Evolutionary conservation across 495 filamentous ascomycete genomes (phyloP).

Genomic region (Chaetomium tenue): DNA sequence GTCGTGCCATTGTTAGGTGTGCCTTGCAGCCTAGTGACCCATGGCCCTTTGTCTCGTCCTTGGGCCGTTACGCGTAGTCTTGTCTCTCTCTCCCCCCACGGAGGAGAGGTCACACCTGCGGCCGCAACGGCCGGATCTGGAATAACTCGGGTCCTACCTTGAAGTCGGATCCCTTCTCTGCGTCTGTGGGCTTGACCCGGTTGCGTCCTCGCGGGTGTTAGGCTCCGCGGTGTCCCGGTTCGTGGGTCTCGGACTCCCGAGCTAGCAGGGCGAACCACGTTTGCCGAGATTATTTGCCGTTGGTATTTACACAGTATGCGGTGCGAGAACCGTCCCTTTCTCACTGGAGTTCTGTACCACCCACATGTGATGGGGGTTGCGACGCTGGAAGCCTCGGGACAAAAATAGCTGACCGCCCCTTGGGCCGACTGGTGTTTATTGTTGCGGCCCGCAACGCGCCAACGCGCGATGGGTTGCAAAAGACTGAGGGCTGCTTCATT

Average conservation of each 20-base stretch:
- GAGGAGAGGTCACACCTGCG: conserved; percentile 2
- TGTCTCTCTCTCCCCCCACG: background rate
- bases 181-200: background rate
- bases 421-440: background rate
- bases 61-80: background rate
- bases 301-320: background rate
- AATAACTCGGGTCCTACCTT: background rate
- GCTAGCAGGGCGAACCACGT: background rate
- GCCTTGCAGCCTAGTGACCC: background rate
- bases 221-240: conserved; percentile 11
- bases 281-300: conserved; percentile 10
- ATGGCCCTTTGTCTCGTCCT: background rate
- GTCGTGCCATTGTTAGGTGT: background rate
- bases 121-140: background rate
- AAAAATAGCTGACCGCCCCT: background rate
- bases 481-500: background rate
- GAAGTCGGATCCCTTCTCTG: background rate
- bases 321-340: background rate
- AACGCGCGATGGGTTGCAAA: background rate
- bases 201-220: background rate
- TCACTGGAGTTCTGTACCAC: background rate
- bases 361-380: background rate
- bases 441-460: background rate
- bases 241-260: background rate
- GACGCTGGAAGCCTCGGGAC: background rate